phyloP scores from a whole-genome alignment of 2,329 filamentous ascomycete genomes.

The Pseudogymnoascus sp. region DNA sequence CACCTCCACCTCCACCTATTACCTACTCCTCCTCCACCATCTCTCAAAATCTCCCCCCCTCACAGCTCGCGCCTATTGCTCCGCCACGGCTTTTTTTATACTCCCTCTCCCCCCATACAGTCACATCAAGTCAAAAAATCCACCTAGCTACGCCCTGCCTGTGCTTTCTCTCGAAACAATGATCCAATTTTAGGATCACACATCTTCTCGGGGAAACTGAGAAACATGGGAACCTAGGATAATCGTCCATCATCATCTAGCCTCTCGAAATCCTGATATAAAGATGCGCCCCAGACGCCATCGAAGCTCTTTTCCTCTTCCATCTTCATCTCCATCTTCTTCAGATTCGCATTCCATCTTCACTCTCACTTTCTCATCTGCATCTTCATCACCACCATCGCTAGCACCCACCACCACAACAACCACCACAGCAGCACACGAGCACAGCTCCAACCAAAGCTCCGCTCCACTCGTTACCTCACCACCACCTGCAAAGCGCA shows the following conservation, averaged over 20 bases:
- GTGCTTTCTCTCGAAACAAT: not conserved
- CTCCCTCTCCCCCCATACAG: not conserved
- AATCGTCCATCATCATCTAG: not conserved
- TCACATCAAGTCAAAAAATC: not conserved
- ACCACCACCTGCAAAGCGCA: not conserved
- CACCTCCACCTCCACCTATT: not conserved
- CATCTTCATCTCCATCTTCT: conserved; percentile 1
- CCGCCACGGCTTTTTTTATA: not conserved
- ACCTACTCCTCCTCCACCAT: not conserved
- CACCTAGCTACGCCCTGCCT: not conserved
- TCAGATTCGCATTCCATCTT: conserved; percentile 22
- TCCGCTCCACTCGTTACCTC: not conserved
- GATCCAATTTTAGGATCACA: not conserved
- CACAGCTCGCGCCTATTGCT: not conserved
- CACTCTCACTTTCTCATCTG: conserved; percentile 10
- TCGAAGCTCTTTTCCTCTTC: not conserved
- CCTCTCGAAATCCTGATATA: not conserved
- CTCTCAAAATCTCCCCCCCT: not conserved
- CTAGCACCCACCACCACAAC: not conserved
- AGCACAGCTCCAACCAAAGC: not conserved
- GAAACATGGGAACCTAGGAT: not conserved
- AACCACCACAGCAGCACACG: not conserved
- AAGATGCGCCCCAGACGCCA: not conserved
- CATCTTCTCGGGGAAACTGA: not conserved
- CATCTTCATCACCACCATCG: not conserved